Percentiles rank a stretch among this genome's conserved stretches.
phyloP scores from a whole-genome alignment of 768 basidiomycete genomes.

The Xerocomellus amylosporus region DNA sequence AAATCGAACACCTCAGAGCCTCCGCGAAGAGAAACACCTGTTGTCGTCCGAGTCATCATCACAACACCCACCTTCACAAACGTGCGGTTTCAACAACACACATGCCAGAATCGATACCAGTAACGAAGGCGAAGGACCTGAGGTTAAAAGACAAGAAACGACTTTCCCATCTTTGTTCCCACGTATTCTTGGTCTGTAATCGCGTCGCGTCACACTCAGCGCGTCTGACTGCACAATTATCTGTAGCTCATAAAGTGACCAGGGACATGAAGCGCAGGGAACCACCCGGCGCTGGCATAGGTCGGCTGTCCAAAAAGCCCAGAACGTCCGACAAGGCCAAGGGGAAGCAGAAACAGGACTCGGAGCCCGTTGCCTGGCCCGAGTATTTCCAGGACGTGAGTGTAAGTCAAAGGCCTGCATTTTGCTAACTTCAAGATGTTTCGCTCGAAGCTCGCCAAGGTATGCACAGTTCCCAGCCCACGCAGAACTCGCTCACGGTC shows the following conservation, averaged over 20 bases:
- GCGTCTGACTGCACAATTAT: not conserved
- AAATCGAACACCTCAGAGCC: too few species aligned
- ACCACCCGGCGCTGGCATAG: not conserved
- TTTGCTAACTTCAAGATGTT: not conserved
- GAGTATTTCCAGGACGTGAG: conserved; percentile 56
- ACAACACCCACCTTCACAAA: too few species aligned
- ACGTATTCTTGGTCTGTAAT: too few species aligned
- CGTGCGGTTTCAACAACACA: too few species aligned
- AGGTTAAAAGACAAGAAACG: too few species aligned
- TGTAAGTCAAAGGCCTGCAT: not conserved
- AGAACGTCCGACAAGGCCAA: conserved; percentile 13
- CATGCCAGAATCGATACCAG: too few species aligned
- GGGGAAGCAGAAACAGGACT: conserved; percentile 17
- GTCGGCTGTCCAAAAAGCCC: conserved; percentile 13
- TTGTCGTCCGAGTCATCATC: too few species aligned
- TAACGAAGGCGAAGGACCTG: too few species aligned
- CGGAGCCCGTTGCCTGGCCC: conserved; percentile 45
- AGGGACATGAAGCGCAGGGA: conserved; percentile 15
- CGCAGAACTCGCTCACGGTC: not conserved
- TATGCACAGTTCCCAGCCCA: conserved; percentile 19
- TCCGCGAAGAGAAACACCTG: too few species aligned
- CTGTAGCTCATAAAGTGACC: not conserved
- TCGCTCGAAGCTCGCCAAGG: conserved; percentile 56
- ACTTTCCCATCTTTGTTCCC: too few species aligned
- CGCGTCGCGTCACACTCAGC: conserved; percentile 20